Base-by-base conservation (phyloP, 1,139 yeast species). In the Saccharomyces hybrid region DNA sequence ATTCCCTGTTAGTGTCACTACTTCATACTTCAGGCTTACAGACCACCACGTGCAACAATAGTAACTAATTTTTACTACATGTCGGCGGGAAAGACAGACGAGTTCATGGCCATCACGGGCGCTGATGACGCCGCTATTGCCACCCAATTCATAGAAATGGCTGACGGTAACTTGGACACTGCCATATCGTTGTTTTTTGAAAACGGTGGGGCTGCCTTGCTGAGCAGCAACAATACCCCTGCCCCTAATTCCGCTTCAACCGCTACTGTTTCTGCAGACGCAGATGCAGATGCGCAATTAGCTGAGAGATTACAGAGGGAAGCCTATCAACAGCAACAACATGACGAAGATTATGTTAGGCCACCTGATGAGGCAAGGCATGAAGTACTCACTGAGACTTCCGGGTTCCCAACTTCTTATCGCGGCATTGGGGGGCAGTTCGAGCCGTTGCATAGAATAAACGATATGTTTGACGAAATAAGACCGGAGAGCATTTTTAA, bases 141-240 rank as follows among this genome's bases (percentile, higher is more conserved):
- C 1, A 76, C 77, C 57, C 90, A 85, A 64, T 95, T 86, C 67
- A 72, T 95, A 49, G 91, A 86, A 31, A 83, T 91, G 72, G 80
- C 95, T 7, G 91, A 84, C 52, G 84, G 84, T 55, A 83, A 89
- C 66, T 70, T 93, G 49, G 97, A 91, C 58, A 80, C 83, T 30
- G 99, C 99, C 0, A 88, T 95, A 6, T 82, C 91, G 8, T 74
- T 95, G 51, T 95, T 75, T 71, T 84, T 88, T 75, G 99, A 95
- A 67, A 79, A 82, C 54, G 89, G 88, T 28, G 79, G 73, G 2
- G 59, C 58, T 44, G 54, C 66, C 1, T 61, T 60, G 32, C 47
- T 58, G 23, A 55, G 52, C 14, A 51, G 48, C 25, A 57, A 56
- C 44, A 52, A 49, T 54, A 20, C 57, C 47, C 50, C 54, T 59